Evolutionary conservation across 148 eudicot genomes (phyloP).

Genomic region (Arctostaphylos glauca): DNA sequence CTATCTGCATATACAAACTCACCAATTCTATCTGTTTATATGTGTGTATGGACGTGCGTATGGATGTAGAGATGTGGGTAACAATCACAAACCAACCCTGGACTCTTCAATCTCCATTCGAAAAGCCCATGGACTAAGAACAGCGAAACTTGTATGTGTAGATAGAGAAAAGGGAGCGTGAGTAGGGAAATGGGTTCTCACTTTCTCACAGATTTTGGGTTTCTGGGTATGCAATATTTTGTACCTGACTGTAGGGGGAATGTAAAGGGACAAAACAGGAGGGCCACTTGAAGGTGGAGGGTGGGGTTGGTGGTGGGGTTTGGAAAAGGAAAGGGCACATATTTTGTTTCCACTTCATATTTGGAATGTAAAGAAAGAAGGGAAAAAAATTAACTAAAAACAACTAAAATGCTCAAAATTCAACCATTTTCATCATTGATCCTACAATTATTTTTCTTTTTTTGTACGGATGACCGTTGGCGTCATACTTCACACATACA

Average conservation of each 20-base stretch:
- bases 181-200: neutral
- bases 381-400: too few species aligned
- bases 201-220: neutral
- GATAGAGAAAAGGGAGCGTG: neutral
- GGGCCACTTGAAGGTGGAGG: neutral
- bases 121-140: neutral
- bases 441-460: too few species aligned
- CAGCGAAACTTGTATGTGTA: neutral
- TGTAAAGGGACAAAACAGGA: too few species aligned
- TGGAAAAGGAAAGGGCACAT: too few species aligned
- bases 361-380: too few species aligned
- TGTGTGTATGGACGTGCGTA: neutral
- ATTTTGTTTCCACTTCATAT: too few species aligned
- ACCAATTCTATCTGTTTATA: neutral
- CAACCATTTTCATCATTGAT: too few species aligned
- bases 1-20: constrained; percentile 6
- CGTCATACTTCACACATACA: too few species aligned
- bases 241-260: neutral
- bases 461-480: too few species aligned
- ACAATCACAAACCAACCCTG: neutral
- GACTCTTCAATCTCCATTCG: neutral
- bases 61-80: neutral
- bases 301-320: neutral
- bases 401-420: too few species aligned
- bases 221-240: neutral